These are phyloP conservation scores for Radiomyces spectabilis DNA, from an alignment of 192 early-diverging fungal species.

Conservation along the genomic window DNA sequence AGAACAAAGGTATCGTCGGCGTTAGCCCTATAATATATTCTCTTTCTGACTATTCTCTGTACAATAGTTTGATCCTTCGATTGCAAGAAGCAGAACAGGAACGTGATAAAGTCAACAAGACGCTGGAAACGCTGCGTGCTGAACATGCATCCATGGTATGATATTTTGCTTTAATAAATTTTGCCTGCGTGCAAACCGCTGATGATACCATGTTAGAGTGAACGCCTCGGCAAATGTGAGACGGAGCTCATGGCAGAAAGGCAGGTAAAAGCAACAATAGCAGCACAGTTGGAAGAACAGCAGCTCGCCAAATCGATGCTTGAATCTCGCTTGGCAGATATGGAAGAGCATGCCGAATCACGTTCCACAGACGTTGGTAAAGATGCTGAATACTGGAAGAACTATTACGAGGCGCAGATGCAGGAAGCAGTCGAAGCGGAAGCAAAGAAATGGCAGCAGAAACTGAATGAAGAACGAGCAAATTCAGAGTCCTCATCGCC, in stretches of 20 bases:
- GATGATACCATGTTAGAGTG: background rate
- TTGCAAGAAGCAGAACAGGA: slow-evolving; percentile 19
- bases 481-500: no score
- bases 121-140: slow-evolving; percentile 29
- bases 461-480: no score
- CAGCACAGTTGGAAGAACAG: background rate
- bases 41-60: background rate
- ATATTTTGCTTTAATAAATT: background rate
- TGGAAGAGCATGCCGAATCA: background rate
- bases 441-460: slow-evolving; percentile 30
- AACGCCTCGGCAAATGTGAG: background rate
- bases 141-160: background rate
- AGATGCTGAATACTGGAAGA: slow-evolving; percentile 26
- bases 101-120: background rate
- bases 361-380: background rate
- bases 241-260: background rate
- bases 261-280: background rate
- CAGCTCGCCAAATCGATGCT: background rate
- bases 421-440: slow-evolving; percentile 35
- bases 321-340: background rate
- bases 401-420: slow-evolving; percentile 23
- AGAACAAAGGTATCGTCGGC: slow-evolving; percentile 23
- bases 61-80: slow-evolving; percentile 2
- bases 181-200: background rate
- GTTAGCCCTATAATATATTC: background rate